A percentile compares a stretch with the other conserved stretches of the same genome.
Conservation (phyloP, 2,329 filamentous ascomycete species). For the Botrytis pseudocinerea region DNA sequence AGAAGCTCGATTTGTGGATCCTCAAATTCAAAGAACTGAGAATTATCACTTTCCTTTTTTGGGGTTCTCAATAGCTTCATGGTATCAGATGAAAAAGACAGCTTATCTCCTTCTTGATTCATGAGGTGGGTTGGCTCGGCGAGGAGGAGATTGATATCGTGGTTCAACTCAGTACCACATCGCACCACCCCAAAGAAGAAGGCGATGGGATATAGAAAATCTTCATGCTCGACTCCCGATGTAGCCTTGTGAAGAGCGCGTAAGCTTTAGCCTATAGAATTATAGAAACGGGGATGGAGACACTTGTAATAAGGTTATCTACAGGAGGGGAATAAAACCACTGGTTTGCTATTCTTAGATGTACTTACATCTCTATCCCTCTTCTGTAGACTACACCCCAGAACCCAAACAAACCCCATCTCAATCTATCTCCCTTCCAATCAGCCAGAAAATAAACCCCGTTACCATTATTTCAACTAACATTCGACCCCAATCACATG, state of each 20-base stretch:
- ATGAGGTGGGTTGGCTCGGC: neutral
- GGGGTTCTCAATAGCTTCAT: neutral
- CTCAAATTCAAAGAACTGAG: neutral
- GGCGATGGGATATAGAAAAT: neutral
- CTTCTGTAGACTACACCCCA: neutral
- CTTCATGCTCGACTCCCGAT: too few relatives aligned
- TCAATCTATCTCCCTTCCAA: neutral
- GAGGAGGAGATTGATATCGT: neutral
- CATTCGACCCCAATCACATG: neutral
- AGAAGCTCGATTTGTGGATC: neutral
- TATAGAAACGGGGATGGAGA: neutral
- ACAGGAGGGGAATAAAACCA: neutral
- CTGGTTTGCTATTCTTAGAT: neutral
- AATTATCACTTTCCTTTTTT: slow-evolving; percentile 15
- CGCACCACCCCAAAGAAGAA: slow-evolving; percentile 6
- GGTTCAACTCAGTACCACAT: neutral
- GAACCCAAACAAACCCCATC: neutral
- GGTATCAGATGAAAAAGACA: neutral
- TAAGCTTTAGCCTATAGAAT: neutral
- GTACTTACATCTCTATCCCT: neutral
- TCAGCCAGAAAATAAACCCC: neutral
- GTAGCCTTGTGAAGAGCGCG: neutral
- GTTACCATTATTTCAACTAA: neutral
- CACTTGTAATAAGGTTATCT: neutral
- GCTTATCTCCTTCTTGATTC: slow-evolving; percentile 13